Base-by-base conservation (phyloP, 2,329 filamentous ascomycete genomes). In the Daldinia eschscholtzii region DNA sequence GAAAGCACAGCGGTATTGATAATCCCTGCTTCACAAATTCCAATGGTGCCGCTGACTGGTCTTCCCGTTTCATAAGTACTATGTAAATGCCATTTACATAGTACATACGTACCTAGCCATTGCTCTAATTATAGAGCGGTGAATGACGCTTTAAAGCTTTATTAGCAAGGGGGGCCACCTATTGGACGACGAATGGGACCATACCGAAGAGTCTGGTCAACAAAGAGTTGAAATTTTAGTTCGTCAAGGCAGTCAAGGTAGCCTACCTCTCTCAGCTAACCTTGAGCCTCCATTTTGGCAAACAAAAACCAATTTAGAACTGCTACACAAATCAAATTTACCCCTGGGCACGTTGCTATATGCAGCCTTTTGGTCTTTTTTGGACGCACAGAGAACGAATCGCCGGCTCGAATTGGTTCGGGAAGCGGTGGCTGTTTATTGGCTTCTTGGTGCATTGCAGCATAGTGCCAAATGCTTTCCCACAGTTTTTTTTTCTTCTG, bases 51-150 rank as follows among this genome's bases (percentile, higher is more conserved):
- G 55, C 37, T 37, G 42, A 50, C 46, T 65, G 37, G 57, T 41
- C 42, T 35, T 59, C 33, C 58, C 33, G 15, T 67, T 37, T 56
- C 60, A 58, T 46, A 35, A 55, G 53, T 15, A 57, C 37, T 20
- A 26, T 37, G 55, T 46, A 35, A 55, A 37, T 15, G 42, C 23
- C 37, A 26, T 37, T 20, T 55, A 33, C 28, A 57, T 63, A 23
- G 20, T 23, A 23, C 20, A 23, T 23, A 23, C 20, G 20, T 62
- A 66, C 55, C 44, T 48, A 44, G 13, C 55, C 53, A 28, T 60
- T 60, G 41, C 62, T 60, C 66, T 68, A 68, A 68, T 68, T 59
- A 65, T 68, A 68, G 66, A 62, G 35, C 26, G 46, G 28, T 42
- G 53, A 57, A 64, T 64, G 42, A 61, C 44, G 28, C 61, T 61